These are phyloP conservation scores for Ambrosia hybrid DNA, from an alignment of 140 eudicot species.

Conservation along the genomic window DNA sequence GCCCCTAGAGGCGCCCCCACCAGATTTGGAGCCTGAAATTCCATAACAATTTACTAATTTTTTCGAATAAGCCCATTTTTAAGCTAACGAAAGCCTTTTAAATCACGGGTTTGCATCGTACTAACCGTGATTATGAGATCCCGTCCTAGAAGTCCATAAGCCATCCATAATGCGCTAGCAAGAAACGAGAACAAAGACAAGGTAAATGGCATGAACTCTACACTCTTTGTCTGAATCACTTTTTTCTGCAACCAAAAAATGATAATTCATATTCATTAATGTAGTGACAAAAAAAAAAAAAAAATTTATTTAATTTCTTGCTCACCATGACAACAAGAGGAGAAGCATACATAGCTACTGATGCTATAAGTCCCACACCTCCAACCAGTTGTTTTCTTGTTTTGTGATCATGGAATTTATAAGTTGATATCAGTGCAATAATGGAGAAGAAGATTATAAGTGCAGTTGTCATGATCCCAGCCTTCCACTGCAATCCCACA, in stretches of 20 bases:
- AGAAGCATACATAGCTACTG: slow-evolving; percentile 67
- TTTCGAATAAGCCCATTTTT: background rate
- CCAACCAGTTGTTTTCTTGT: slow-evolving; percentile 71
- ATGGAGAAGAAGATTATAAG: slow-evolving; percentile 38
- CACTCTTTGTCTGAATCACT: slow-evolving; percentile 80
- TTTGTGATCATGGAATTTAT: slow-evolving; percentile 55
- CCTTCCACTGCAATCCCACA: slow-evolving; percentile 59
- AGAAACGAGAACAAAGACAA: slow-evolving; percentile 79
- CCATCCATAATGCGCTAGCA: slow-evolving; percentile 76
- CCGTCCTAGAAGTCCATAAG: slow-evolving; percentile 73
- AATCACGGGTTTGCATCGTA: slow-evolving; percentile 19
- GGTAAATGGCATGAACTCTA: slow-evolving; percentile 85
- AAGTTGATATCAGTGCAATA: slow-evolving; percentile 54
- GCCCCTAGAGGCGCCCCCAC: slow-evolving; percentile 35
- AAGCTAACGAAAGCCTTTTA: background rate
- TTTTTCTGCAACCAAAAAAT: slow-evolving; percentile 52
- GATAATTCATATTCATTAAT: background rate
- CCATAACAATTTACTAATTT: background rate
- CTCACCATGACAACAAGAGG: slow-evolving; percentile 83
- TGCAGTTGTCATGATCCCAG: slow-evolving; percentile 39
- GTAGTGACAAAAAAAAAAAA: too few relatives aligned
- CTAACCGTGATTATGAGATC: slow-evolving; percentile 78
- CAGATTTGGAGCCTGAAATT: slow-evolving; percentile 69
- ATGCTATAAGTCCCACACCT: slow-evolving; percentile 63
- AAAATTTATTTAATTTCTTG: slow-evolving; percentile 1